Base-by-base conservation (phyloP, 108 stramenopile genomes). In the Thalassiosira profunda region DNA sequence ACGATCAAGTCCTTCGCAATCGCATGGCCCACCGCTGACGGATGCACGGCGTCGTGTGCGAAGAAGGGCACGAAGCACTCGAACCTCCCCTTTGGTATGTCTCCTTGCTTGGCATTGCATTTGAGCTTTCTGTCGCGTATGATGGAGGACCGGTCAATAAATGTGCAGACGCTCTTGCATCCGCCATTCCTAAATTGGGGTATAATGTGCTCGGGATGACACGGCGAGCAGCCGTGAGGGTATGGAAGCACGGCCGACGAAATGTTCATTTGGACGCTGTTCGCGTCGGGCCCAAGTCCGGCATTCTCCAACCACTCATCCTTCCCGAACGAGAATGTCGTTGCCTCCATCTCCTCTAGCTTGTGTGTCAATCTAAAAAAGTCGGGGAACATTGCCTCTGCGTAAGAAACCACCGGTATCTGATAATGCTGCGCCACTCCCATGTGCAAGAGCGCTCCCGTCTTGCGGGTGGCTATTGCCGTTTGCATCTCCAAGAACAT, bases 401-500 rank as follows among this genome's bases (percentile, higher is more conserved):
- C 72, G 55, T 84, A 87, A n/a, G 68, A 71, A 28, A 87, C 52
- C 17, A 87, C 86, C 24, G 86, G 86, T 34, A 87, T 83, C 45
- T 87, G 79, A 72, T 87, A 87, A 9, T 84, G 84, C 30, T 83
- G 79, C 20, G 86, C 86, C 9, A 80, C 82, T 29, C 86, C 86
- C 70, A 83, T 68, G 45, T 87, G 86, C 21, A 87, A 53, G 6
- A 87, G 34, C 18, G 72, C 63, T 4, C 81, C 86, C 2, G 84
- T 85, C 47, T 85, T 84, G 20, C 86, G 71, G 8, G 58, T 49
- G 12, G 71, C 40, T 33, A 84, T 81, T 1, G 81, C 86, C 4
- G 86, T 87, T 65, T 74, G 83, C 54, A 87, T 70, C 64, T 87
- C 86, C 57, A 87, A 54, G 58, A 87, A 87, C 10, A 80, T 23